phyloP scores from a whole-genome alignment of 106 monocot species.

The Apostasia shenzhenica region DNA sequence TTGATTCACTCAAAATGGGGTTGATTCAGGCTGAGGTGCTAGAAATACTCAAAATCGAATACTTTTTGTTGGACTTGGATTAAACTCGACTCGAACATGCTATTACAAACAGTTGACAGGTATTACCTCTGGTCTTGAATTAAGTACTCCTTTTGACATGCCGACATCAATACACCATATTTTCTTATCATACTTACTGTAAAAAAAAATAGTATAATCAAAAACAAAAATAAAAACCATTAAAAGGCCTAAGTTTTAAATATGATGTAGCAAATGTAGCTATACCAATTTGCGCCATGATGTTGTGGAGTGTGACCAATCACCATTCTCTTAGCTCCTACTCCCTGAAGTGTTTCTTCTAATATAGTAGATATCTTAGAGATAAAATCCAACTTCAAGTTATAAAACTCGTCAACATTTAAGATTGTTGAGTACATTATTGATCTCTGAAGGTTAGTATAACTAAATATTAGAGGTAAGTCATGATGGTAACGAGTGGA shows the following conservation, averaged over 20 bases:
- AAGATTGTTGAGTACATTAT: no score
- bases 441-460: no score
- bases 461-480: no score
- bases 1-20: no score
- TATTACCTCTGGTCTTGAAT: conserved; percentile 78
- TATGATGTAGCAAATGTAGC: background rate
- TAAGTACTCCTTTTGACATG: conserved; percentile 91
- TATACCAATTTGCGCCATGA: conserved; percentile 69
- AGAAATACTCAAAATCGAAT: no score
- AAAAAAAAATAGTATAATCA: background rate
- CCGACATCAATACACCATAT: conserved; percentile 96
- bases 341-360: conserved; percentile 52
- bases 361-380: conserved; percentile 61
- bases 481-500: no score
- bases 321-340: conserved; percentile 79
- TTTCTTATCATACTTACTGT: conserved; percentile 60
- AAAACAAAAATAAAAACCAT: background rate
- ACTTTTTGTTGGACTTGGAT: no score
- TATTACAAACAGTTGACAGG: no score
- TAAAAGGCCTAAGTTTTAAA: background rate
- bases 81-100: no score
- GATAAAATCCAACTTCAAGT: background rate
- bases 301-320: conserved; percentile 88
- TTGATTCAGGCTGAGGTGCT: no score
- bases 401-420: background rate